Percentiles rank a stretch among this genome's conserved stretches.
Evolutionary conservation across 108 stramenopile species (phyloP).

Genomic region (Discostella stelligeroides): DNA sequence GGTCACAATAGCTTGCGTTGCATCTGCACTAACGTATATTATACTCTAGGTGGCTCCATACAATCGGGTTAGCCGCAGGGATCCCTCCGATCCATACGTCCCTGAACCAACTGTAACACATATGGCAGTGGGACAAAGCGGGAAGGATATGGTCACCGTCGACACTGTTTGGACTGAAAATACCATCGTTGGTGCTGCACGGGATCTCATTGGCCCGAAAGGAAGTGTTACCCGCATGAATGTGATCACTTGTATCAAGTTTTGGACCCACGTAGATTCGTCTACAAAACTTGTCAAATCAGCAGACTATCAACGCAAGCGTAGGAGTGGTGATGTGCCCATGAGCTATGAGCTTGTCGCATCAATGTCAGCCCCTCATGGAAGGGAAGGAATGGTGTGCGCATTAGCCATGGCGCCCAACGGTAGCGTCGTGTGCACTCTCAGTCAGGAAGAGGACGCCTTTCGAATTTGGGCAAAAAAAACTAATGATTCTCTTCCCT

Average conservation of each 20-base stretch:
- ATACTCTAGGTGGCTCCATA: slow-evolving; percentile 65
- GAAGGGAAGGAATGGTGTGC: slow-evolving; percentile 59
- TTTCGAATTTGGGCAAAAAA: slow-evolving; percentile 76
- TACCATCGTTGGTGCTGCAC: slow-evolving; percentile 46
- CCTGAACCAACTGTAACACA: slow-evolving; percentile 70
- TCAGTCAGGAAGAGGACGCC: slow-evolving; percentile 76
- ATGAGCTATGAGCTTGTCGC: slow-evolving; percentile 60
- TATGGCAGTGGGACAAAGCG: slow-evolving; percentile 53
- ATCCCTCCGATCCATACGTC: slow-evolving; percentile 52
- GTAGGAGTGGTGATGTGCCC: slow-evolving; percentile 22
- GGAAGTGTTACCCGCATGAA: slow-evolving; percentile 41
- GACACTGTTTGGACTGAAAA: slow-evolving; percentile 77
- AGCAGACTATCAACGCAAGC: slow-evolving; percentile 20
- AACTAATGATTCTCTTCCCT: background rate
- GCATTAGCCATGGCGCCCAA: slow-evolving; percentile 57
- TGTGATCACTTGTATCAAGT: slow-evolving; percentile 66
- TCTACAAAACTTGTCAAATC: slow-evolving; percentile 22
- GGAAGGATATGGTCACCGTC: slow-evolving; percentile 68
- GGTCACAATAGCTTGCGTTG: background rate
- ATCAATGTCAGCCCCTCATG: slow-evolving; percentile 80
- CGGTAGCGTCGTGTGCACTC: slow-evolving; percentile 71
- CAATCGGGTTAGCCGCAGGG: slow-evolving; percentile 74
- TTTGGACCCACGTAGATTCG: slow-evolving; percentile 58
- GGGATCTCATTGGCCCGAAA: slow-evolving; percentile 21
- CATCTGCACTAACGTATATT: background rate